Evolutionary conservation across 805 yeast genomes (phyloP), one percentile per base, ranked within the genome.

Genomic region (Myxozyma vanderwaltii): DNA sequence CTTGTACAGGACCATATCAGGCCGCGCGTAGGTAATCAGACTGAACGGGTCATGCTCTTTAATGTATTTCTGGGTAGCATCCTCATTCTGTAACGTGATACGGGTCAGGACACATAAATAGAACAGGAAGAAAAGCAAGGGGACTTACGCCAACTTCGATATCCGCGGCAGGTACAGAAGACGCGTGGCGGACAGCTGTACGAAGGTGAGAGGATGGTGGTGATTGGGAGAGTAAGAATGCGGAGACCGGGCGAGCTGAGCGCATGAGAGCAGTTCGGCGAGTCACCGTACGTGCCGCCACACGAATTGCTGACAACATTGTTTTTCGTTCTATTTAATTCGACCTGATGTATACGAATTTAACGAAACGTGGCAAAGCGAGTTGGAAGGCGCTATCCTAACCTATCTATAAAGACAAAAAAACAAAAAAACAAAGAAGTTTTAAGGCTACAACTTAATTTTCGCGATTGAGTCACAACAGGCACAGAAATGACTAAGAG

Each of bases 21-120:
- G 96, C 68, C 91, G 82, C 10, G 91, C 81, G 70, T 90, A 89
- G 0, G 96, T 89, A 4, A 94, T 85, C 7, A 86, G 91, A 8
- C 85, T 79, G 70, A 76, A 85, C 7, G 81, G 83, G 44, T 78
- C 78, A 54, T 78, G 75, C 21, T 79, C 79, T 26, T 74, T 73
- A 48, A 86, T 76, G 66, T 68, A 75, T 59, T 71, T 67, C 1
- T 67, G 65, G 1, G 82, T 75, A 21, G 73, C 72, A 5, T 76
- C 68, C 27, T 51, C 57, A 26, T 51, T 61, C 40, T 33, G 43
- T 19, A 24, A 24, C 6, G 15, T 13, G 24, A 1, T 2, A 36
- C 35, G 8, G 69, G 70, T 24, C 33, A 35, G 43, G 1, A 7
- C 23, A 35, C 1, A 23, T 2, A 23, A 6, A 24, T 13, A 24